phyloP scores from a whole-genome alignment of 352 stramenopile genomes.

The Globisporangium echinulatum region DNA sequence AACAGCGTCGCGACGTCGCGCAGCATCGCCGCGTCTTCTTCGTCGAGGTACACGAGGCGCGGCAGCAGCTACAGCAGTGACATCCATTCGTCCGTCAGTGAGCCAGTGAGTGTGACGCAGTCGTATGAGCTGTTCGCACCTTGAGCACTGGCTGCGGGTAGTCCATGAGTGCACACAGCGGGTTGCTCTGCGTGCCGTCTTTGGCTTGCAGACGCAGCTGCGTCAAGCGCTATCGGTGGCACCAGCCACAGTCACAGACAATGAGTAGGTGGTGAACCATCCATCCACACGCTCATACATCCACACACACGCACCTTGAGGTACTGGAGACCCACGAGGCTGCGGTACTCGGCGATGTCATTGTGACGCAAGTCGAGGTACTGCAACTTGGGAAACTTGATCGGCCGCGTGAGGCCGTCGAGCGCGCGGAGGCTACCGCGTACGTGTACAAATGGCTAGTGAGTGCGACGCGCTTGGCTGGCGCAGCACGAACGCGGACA shows the following conservation, averaged over 20 bases:
- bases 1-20: constrained; percentile 45
- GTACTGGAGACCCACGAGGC: constrained; percentile 37
- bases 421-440: constrained; percentile 31
- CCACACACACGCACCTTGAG: constrained; percentile 30
- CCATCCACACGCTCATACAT: background rate
- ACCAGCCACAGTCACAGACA: background rate
- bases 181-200: constrained; percentile 51
- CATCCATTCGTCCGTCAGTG: background rate
- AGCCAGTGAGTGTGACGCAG: background rate
- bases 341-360: constrained; percentile 32
- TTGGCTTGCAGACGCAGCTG: constrained; percentile 56
- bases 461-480: too few relatives aligned
- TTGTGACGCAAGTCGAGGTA: constrained; percentile 75
- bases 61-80: constrained; percentile 35
- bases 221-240: constrained; percentile 27
- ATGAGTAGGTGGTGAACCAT: background rate
- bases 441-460: background rate
- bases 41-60: constrained; percentile 44
- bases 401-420: constrained; percentile 44
- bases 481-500: too few relatives aligned
- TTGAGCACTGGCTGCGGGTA: constrained; percentile 47
- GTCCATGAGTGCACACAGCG: constrained; percentile 49
- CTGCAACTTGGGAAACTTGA: constrained; percentile 67
- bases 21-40: constrained; percentile 61
- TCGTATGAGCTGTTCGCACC: constrained; percentile 12